Conservation (phyloP, 352 stramenopile genomes). For the Phytopythium aichiense region DNA sequence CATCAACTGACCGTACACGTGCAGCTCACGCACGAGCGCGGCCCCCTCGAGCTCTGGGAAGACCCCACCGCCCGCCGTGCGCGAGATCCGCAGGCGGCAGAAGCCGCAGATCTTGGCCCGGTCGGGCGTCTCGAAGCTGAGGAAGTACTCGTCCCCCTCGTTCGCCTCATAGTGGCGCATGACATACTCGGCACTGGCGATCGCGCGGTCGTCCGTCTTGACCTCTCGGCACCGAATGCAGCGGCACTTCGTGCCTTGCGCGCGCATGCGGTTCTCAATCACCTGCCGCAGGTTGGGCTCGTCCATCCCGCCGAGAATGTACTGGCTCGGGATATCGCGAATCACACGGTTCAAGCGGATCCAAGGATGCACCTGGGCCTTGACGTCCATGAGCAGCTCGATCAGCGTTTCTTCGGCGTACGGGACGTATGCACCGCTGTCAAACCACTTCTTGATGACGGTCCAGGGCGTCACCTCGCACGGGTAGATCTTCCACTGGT, state of each 20-base stretch:
- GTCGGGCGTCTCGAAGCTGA: slow-evolving; percentile 91
- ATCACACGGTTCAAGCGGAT: slow-evolving; percentile 93
- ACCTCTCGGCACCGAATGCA: slow-evolving; percentile 93
- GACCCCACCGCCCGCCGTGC: slow-evolving; percentile 54
- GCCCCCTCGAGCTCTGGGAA: slow-evolving; percentile 76
- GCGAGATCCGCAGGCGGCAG: slow-evolving; percentile 76
- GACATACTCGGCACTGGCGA: slow-evolving; percentile 62
- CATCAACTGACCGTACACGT: slow-evolving; percentile 90
- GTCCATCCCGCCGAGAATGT: slow-evolving; percentile 91
- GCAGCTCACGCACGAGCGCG: slow-evolving; percentile 86
- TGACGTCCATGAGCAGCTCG: slow-evolving; percentile 88
- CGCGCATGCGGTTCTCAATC: slow-evolving; percentile 81
- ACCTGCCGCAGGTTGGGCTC: slow-evolving; percentile 91
- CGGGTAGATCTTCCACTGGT: slow-evolving; percentile 96
- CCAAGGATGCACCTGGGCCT: slow-evolving; percentile 91
- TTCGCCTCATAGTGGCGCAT: slow-evolving; percentile 85
- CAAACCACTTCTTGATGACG: slow-evolving; percentile 90
- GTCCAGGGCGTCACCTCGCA: slow-evolving; percentile 91
- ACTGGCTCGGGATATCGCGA: slow-evolving; percentile 92
- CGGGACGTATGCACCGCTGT: slow-evolving; percentile 84
- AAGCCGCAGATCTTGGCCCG: slow-evolving; percentile 90
- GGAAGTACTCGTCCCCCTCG: slow-evolving; percentile 88
- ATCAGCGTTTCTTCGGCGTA: slow-evolving; percentile 88
- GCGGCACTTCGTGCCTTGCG: slow-evolving; percentile 62
- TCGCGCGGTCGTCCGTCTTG: slow-evolving; percentile 80